Conservation (phyloP, 805 yeast species). For the Candida ficus region DNA sequence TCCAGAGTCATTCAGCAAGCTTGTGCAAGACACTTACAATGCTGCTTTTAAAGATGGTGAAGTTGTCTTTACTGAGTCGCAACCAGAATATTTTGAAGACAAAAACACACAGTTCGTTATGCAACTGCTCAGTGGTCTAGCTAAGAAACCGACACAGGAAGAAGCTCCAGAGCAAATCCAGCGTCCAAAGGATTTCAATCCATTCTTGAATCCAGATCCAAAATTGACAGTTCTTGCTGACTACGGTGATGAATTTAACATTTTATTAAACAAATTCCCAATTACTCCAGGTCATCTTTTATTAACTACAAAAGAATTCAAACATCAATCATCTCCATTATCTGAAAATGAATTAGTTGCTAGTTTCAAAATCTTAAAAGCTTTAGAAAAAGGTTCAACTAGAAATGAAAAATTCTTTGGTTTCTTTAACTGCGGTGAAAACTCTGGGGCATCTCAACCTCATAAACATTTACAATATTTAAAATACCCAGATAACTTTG, state of each 20-base stretch:
- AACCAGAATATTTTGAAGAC: constrained; percentile 27
- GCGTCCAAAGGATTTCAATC: constrained; percentile 43
- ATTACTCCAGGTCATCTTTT: constrained; percentile 75
- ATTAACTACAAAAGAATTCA: constrained; percentile 69
- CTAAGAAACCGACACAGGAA: constrained; percentile 34
- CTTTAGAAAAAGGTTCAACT: constrained; percentile 35
- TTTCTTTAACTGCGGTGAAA: constrained; percentile 83
- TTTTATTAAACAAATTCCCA: constrained; percentile 85
- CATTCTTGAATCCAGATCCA: constrained; percentile 78
- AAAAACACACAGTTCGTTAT: constrained; percentile 28
- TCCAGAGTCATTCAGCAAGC: constrained; percentile 34
- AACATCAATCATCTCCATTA: constrained; percentile 67
- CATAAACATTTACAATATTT: constrained; percentile 91
- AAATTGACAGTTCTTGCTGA: constrained; percentile 56
- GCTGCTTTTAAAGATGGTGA: constrained; percentile 42
- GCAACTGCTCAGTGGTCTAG: constrained; percentile 28
- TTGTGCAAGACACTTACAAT: constrained; percentile 37
- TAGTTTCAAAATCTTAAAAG: constrained; percentile 48
- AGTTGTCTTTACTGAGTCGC: constrained; percentile 48
- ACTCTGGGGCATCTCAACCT: constrained; percentile 91
- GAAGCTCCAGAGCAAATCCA: constrained; percentile 28
- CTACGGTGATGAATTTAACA: constrained; percentile 46
- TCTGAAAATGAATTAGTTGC: constrained; percentile 64
- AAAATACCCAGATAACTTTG: constrained; percentile 56
- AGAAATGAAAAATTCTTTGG: constrained; percentile 57